A percentile compares a stretch with the other conserved stretches of the same genome.
Evolutionary conservation across 306 rosid genomes (phyloP).

Genomic region (Mucuna pruriens): DNA sequence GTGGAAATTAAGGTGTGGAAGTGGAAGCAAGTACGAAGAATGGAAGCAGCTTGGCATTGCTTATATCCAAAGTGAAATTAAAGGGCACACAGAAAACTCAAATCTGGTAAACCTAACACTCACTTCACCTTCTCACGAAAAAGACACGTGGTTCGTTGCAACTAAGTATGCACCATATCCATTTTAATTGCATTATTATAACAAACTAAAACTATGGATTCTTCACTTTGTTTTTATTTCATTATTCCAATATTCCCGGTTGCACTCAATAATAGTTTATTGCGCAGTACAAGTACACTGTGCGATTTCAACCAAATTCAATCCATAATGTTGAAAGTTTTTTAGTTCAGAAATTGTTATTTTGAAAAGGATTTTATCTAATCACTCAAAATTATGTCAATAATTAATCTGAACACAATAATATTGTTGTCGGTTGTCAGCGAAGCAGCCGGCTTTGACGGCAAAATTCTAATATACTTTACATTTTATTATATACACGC

Average conservation of each 20-base stretch:
- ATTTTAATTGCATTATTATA: neutral
- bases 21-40: constrained; percentile 12
- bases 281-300: neutral
- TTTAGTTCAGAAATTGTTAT: neutral
- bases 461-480: constrained; percentile 14
- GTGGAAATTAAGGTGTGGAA: neutral
- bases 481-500: too few relatives aligned
- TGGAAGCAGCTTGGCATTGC: constrained; percentile 36
- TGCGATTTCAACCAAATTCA: neutral
- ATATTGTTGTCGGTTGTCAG: constrained; percentile 4
- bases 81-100: constrained; percentile 18
- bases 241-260: neutral
- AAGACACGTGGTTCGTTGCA: constrained; percentile 43
- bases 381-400: neutral
- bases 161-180: constrained; percentile 22
- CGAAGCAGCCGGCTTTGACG: constrained; percentile 37
- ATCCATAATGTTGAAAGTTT: neutral
- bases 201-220: constrained; percentile 1
- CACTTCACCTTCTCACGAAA: constrained; percentile 35
- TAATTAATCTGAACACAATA: neutral
- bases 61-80: constrained; percentile 33
- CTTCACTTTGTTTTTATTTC: neutral
- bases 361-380: neutral
- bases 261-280: neutral
- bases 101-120: constrained; percentile 41